Evolutionary conservation across 2,329 filamentous ascomycete genomes (phyloP).

Genomic region (Madurella mycetomatis): DNA sequence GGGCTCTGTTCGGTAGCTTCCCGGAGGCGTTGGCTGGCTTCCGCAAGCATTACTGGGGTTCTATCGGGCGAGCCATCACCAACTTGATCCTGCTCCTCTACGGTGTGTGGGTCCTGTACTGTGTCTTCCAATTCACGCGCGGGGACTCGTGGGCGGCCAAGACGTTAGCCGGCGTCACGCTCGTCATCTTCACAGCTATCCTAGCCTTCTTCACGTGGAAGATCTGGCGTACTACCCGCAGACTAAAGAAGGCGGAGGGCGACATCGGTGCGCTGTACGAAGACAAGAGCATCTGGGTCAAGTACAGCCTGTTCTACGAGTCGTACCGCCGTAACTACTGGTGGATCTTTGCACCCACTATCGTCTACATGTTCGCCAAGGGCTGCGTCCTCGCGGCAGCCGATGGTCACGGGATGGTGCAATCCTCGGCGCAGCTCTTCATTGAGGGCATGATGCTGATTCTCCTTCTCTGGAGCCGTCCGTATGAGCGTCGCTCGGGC

Average conservation of each 20-base stretch:
- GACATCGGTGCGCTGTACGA: conserved; percentile 73
- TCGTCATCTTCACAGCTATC: conserved; percentile 73
- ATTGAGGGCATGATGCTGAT: conserved; percentile 76
- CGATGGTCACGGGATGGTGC: conserved; percentile 78
- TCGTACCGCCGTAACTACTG: conserved; percentile 91
- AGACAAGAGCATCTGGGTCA: conserved; percentile 84
- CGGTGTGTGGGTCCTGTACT: conserved; percentile 92
- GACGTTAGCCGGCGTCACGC: conserved; percentile 72
- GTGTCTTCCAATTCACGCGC: conserved; percentile 88
- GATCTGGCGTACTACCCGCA: conserved; percentile 72
- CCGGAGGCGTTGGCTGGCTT: conserved; percentile 76
- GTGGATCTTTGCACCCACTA: conserved; percentile 92
- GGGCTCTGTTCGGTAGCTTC: conserved; percentile 86
- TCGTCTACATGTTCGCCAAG: conserved; percentile 87
- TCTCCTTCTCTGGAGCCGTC: conserved; percentile 77
- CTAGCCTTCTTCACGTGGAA: conserved; percentile 80
- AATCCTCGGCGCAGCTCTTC: conserved; percentile 73
- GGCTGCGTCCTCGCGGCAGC: conserved; percentile 79
- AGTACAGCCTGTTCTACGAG: conserved; percentile 97
- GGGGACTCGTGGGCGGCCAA: conserved; percentile 96
- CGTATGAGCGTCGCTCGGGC: conserved; percentile 79
- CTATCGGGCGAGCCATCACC: conserved; percentile 83
- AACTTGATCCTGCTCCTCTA: conserved; percentile 88
- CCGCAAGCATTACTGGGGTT: conserved; percentile 94
- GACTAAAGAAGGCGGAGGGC: conserved; percentile 71